These are phyloP conservation scores for Aspergillus fumigatiaffinis DNA, from an alignment of 2,329 filamentous ascomycete species.

Conservation along the genomic window DNA sequence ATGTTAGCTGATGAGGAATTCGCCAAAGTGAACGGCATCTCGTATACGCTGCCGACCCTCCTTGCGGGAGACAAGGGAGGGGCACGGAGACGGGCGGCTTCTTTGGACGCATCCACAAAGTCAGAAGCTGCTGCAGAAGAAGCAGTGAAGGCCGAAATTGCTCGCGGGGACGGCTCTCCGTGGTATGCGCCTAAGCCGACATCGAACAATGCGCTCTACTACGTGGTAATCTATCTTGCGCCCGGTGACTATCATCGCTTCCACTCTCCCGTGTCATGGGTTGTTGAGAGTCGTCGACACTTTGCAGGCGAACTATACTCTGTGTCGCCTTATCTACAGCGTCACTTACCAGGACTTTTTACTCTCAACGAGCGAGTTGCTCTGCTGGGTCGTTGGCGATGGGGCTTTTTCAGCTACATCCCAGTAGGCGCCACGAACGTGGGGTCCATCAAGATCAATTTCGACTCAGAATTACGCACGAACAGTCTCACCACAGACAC, in stretches of 20 bases:
- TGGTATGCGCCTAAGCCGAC: constrained; percentile 67
- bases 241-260: constrained; percentile 98
- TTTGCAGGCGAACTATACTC: constrained; percentile 95
- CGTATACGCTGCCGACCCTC: constrained; percentile 84
- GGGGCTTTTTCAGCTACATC: constrained; percentile 95
- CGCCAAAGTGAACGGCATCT: constrained; percentile 88
- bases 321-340: constrained; percentile 91
- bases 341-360: constrained; percentile 88
- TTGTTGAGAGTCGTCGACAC: constrained; percentile 90
- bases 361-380: constrained; percentile 96
- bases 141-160: constrained; percentile 79
- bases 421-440: constrained; percentile 97
- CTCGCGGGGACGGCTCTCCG: constrained; percentile 57
- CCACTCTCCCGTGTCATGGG: constrained; percentile 93
- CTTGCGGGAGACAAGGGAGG: constrained; percentile 63
- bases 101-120: constrained; percentile 69
- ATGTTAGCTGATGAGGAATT: constrained; percentile 87
- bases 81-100: constrained; percentile 46
- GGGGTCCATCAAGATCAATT: constrained; percentile 94
- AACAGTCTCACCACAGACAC: constrained; percentile 93
- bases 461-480: constrained; percentile 87
- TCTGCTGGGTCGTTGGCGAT: constrained; percentile 87
- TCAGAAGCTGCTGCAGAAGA: constrained; percentile 70
- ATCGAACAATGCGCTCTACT: constrained; percentile 71
- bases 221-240: constrained; percentile 91